Conservation (phyloP, 164 flowering plant genomes). For the Chimonanthus salicifolius region DNA sequence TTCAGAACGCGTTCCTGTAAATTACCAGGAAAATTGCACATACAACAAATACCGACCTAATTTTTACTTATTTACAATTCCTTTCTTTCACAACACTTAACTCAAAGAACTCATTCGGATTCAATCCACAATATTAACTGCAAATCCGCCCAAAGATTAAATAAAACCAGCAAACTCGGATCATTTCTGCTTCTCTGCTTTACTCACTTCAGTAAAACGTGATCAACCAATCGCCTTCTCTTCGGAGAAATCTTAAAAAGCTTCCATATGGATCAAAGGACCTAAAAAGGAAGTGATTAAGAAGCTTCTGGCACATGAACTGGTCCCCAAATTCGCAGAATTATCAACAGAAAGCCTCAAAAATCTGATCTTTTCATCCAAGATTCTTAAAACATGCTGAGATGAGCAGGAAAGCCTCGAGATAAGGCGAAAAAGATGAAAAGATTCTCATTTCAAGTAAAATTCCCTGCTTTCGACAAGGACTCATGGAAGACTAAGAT, state of each 20-base stretch:
- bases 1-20: not conserved
- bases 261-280: not conserved
- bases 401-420: not conserved
- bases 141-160: not conserved
- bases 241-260: not conserved
- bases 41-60: not conserved
- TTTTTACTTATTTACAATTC: not conserved
- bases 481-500: not conserved
- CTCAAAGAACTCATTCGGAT: not conserved
- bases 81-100: not conserved
- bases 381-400: not conserved
- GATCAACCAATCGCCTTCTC: not conserved
- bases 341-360: not conserved
- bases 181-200: not conserved
- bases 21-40: not conserved
- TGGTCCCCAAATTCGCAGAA: not conserved
- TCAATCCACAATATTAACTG: not conserved
- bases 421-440: not conserved
- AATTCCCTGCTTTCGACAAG: no score
- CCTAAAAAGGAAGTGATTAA: not conserved
- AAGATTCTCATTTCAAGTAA: not conserved
- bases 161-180: not conserved
- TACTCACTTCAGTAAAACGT: not conserved
- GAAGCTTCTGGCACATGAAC: not conserved
- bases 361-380: not conserved